Evolutionary conservation across 441 rosid genomes (phyloP).

Genomic region (California macrophylla): DNA sequence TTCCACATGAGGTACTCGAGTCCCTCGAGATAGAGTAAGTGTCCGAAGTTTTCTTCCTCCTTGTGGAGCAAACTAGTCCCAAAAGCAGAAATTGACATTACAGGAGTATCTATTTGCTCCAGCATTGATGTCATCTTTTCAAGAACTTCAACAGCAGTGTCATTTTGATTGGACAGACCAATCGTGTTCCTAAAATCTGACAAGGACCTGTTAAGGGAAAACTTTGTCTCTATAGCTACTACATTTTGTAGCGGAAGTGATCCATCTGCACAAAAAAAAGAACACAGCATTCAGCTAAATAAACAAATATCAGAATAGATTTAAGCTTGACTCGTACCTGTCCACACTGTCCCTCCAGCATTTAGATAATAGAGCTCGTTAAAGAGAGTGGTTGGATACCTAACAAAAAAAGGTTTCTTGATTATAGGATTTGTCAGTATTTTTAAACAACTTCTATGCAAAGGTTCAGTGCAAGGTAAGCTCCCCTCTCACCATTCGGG

Average conservation of each 20-base stretch:
- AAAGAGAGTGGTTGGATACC: slow-evolving; percentile 61
- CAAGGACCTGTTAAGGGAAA: neutral
- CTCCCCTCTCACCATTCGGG: slow-evolving; percentile 45
- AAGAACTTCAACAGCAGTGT: neutral
- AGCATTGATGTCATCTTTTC: neutral
- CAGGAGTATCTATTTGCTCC: neutral
- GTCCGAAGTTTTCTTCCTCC: slow-evolving; percentile 18
- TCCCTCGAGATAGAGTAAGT: slow-evolving; percentile 24
- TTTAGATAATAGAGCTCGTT: slow-evolving; percentile 65
- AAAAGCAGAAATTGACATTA: neutral
- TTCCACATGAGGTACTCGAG: slow-evolving; percentile 25
- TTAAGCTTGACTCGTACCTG: slow-evolving; percentile 28
- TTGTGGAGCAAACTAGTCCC: slow-evolving; percentile 2
- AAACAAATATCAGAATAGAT: no score
- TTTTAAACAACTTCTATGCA: neutral
- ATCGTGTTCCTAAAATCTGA: neutral
- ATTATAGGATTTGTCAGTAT: neutral
- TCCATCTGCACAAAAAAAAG: neutral
- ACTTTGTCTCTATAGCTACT: neutral
- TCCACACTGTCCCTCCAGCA: slow-evolving; percentile 66
- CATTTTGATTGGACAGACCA: neutral
- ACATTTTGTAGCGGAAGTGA: neutral
- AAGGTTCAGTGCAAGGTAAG: neutral
- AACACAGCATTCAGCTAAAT: no score
- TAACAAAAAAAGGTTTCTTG: slow-evolving; percentile 18